Conservation (phyloP, 2,329 filamentous ascomycete genomes). For the Venturia asperata region DNA sequence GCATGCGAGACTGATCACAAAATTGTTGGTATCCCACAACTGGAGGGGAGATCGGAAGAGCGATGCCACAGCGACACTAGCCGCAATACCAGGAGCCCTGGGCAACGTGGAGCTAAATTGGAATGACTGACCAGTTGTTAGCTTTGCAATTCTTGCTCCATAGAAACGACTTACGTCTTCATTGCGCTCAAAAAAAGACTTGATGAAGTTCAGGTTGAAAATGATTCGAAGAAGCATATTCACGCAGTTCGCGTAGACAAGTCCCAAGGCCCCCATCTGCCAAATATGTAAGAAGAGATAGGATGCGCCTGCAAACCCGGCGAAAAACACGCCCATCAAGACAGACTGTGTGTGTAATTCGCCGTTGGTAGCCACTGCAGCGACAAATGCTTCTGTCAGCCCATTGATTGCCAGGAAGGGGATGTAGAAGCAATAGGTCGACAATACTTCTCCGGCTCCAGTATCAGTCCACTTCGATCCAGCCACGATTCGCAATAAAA, state of each 20-base stretch:
- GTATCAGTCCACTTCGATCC: conserved; percentile 68
- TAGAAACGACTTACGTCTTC: conserved; percentile 27
- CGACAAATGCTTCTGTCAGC: conserved; percentile 85
- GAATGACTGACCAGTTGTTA: conserved; percentile 23
- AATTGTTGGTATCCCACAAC: conserved; percentile 30
- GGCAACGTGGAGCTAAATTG: conserved; percentile 27
- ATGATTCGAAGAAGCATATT: conserved; percentile 82
- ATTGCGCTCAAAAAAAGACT: conserved; percentile 50
- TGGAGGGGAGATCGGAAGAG: conserved; percentile 29
- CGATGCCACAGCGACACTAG: conserved; percentile 32
- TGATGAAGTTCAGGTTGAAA: conserved; percentile 73
- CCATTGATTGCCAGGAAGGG: conserved; percentile 89
- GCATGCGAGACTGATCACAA: conserved; percentile 37
- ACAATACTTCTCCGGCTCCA: conserved; percentile 66
- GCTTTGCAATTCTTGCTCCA: neutral
- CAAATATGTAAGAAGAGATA: conserved; percentile 66
- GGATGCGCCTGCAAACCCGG: conserved; percentile 65
- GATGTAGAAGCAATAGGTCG: conserved; percentile 84
- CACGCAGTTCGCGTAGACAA: conserved; percentile 80
- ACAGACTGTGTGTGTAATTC: conserved; percentile 71
- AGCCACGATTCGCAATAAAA: conserved; percentile 67
- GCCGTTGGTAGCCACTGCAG: conserved; percentile 68
- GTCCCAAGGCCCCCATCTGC: conserved; percentile 64
- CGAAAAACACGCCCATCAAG: conserved; percentile 80
- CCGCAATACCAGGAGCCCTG: conserved; percentile 31